These are phyloP conservation scores for Eucalyptus regnans DNA, from an alignment of 345 rosid genomes.

Conservation along the genomic window DNA sequence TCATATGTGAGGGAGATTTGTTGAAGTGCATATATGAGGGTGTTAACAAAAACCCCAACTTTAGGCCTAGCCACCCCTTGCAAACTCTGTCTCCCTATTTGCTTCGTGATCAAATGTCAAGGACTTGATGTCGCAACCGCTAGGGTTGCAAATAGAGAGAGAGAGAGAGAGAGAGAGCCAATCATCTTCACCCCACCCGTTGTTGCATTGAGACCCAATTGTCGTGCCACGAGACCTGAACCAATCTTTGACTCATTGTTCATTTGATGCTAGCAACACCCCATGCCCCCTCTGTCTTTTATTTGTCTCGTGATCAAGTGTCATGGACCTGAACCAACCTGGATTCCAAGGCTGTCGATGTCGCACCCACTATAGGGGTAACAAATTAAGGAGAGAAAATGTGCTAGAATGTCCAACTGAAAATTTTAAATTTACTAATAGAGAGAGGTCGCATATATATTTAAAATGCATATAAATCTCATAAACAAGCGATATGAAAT, in stretches of 20 bases:
- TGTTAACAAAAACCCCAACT: too few species aligned
- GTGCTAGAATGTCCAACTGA: background rate
- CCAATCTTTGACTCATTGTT: background rate
- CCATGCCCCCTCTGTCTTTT: background rate
- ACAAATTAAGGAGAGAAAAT: background rate
- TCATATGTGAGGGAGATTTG: too few species aligned
- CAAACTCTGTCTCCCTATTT: background rate
- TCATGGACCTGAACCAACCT: background rate
- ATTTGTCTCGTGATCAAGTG: background rate
- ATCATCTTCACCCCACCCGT: background rate
- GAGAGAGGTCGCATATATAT: background rate
- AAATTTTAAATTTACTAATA: too few species aligned
- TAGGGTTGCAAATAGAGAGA: background rate
- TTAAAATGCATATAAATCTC: background rate
- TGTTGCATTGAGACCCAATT: background rate
- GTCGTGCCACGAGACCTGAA: background rate
- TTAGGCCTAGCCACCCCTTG: background rate
- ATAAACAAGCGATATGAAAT: too few species aligned
- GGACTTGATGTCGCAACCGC: background rate
- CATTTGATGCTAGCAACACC: background rate
- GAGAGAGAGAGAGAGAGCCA: background rate
- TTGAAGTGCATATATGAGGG: too few species aligned
- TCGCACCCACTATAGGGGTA: background rate
- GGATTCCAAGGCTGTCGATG: background rate
- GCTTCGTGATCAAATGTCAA: background rate